A percentile compares a stretch with the other conserved stretches of the same genome.
phyloP scores from a whole-genome alignment of 2,329 filamentous ascomycete species.

The Neofusicoccum umdonicola region DNA sequence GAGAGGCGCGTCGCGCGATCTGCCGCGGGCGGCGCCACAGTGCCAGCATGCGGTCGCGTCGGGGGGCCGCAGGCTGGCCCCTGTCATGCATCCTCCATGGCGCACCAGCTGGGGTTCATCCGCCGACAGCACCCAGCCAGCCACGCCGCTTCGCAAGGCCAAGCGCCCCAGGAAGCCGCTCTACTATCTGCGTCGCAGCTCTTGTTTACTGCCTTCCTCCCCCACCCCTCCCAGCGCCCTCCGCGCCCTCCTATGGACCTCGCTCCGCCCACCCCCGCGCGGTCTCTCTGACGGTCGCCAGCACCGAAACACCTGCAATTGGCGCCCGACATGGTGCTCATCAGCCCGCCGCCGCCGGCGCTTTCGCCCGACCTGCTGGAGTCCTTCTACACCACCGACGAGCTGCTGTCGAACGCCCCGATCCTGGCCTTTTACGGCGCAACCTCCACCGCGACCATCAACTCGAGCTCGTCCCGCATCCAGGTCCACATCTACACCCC shows the following conservation, averaged over 20 bases:
- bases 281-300: conserved; percentile 12
- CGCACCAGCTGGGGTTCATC: conserved; percentile 12
- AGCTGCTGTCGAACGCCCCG: conserved; percentile 74
- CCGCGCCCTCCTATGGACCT: conserved; percentile 14
- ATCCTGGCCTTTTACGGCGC: conserved; percentile 90
- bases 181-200: conserved; percentile 12
- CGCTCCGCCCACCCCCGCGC: conserved; percentile 4
- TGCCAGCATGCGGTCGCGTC: background rate
- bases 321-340: conserved; percentile 69
- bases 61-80: background rate
- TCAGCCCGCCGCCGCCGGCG: conserved; percentile 70
- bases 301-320: conserved; percentile 16
- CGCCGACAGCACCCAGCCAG: conserved; percentile 13
- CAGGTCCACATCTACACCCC: conserved; percentile 90
- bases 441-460: conserved; percentile 83
- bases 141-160: background rate
- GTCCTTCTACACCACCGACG: conserved; percentile 87
- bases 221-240: background rate
- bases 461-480: conserved; percentile 85
- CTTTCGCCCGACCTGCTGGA: conserved; percentile 78
- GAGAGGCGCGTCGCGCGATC: conserved; percentile 6
- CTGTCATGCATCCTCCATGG: background rate
- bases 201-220: conserved; percentile 12
- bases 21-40: conserved; percentile 9
- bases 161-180: background rate